Evolutionary conservation across 805 yeast genomes (phyloP).

Genomic region (Ascoidea asiatica): DNA sequence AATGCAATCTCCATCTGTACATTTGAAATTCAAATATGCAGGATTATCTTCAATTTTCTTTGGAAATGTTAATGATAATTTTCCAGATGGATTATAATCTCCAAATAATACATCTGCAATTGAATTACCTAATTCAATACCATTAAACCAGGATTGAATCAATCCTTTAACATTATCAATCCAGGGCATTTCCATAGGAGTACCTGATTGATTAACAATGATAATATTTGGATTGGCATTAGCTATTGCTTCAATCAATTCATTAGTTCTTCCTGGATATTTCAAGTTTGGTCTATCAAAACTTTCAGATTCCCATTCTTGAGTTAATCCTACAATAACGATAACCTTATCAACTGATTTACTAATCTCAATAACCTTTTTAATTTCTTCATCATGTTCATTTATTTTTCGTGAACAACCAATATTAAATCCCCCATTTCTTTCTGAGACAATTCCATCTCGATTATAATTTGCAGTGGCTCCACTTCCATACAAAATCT

Average conservation of each 20-base stretch:
- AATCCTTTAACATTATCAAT: constrained; percentile 24
- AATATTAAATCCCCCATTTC: constrained; percentile 24
- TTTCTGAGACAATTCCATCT: constrained; percentile 6
- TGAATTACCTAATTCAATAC: constrained; percentile 37
- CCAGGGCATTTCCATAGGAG: constrained; percentile 52
- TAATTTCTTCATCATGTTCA: constrained; percentile 20
- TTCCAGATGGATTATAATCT: constrained; percentile 48
- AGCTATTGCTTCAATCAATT: constrained; percentile 29
- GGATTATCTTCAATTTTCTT: constrained; percentile 38
- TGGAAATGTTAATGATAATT: constrained; percentile 44
- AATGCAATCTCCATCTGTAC: constrained; percentile 37
- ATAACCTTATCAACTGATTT: constrained; percentile 37
- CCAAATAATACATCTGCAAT: constrained; percentile 50
- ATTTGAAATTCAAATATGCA: constrained; percentile 34
- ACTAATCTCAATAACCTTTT: constrained; percentile 34
- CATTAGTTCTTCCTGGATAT: constrained; percentile 34
- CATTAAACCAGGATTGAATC: constrained; percentile 44
- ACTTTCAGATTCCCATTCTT: constrained; percentile 50
- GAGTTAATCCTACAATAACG: constrained; percentile 34
- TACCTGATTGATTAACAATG: constrained; percentile 45
- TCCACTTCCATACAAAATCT: constrained; percentile 38
- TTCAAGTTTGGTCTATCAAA: constrained; percentile 37
- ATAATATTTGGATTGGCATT: constrained; percentile 36
- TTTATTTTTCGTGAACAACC: constrained; percentile 20
- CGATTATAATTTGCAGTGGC: constrained; percentile 22